These are phyloP conservation scores for Thelonectria blattea DNA, from an alignment of 2,329 filamentous ascomycete genomes.

Conservation along the genomic window DNA sequence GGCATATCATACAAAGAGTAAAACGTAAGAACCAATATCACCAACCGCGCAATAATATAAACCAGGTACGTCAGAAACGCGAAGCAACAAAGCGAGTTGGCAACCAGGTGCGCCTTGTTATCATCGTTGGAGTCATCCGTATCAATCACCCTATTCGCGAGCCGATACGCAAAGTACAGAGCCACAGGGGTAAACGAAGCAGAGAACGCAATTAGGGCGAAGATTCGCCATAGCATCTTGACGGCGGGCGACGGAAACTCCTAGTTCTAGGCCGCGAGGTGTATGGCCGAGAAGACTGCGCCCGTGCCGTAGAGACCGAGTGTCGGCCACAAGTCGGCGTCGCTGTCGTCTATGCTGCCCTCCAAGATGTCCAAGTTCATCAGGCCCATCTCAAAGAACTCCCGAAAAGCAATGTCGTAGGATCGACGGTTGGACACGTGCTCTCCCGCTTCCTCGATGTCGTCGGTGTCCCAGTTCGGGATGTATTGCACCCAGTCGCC, in stretches of 20 bases:
- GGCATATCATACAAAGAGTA: not conserved
- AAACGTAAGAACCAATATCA: not conserved
- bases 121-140: not conserved
- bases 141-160: not conserved
- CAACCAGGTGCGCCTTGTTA: not conserved
- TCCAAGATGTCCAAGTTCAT: not conserved
- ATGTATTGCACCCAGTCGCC: not conserved
- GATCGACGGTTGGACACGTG: not conserved
- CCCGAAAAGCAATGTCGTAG: not conserved
- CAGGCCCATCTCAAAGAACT: not conserved
- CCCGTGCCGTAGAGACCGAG: not conserved
- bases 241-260: not conserved
- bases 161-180: not conserved
- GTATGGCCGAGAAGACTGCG: not conserved
- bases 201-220: not conserved
- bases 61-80: not conserved
- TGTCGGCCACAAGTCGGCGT: not conserved
- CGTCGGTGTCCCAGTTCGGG: not conserved
- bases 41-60: not conserved
- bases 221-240: not conserved
- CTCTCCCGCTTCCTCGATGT: not conserved
- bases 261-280: conserved; percentile 5
- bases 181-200: not conserved
- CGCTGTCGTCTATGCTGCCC: not conserved
- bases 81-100: not conserved